phyloP scores from a whole-genome alignment of 345 rosid genomes.

The Angophora floribunda region DNA sequence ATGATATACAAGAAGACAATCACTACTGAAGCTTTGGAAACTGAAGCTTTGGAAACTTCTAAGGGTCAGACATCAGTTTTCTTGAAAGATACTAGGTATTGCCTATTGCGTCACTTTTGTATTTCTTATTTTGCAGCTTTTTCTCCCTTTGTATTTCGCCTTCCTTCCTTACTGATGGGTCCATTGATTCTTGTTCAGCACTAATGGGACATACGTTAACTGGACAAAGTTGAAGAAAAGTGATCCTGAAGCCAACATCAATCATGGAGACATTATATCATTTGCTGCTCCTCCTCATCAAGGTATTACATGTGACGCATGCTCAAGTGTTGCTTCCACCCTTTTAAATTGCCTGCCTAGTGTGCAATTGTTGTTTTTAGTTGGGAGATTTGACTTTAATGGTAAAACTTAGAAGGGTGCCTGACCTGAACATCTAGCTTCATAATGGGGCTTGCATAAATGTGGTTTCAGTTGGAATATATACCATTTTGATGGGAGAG shows the following conservation, averaged over 20 bases:
- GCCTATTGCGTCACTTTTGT: not conserved
- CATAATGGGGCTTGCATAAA: not conserved
- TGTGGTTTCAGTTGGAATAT: not conserved
- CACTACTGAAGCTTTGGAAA: conserved; percentile 10
- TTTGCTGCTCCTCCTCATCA: conserved; percentile 76
- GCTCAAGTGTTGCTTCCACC: not conserved
- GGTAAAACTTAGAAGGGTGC: not conserved
- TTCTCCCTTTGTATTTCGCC: not conserved
- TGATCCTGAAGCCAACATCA: conserved; percentile 44
- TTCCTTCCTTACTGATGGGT: not conserved
- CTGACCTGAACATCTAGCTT: not conserved
- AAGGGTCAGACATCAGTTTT: conserved; percentile 29
- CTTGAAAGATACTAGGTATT: conserved; percentile 77
- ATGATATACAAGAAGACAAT: conserved; percentile 46
- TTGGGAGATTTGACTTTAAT: not conserved
- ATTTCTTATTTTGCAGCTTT: not conserved
- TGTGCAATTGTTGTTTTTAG: not conserved
- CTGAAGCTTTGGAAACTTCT: conserved; percentile 16
- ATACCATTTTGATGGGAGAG: not conserved
- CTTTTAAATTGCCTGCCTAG: not conserved
- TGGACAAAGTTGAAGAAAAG: conserved; percentile 75
- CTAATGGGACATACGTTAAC: conserved; percentile 80
- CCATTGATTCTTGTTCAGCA: conserved; percentile 25
- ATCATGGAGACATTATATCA: conserved; percentile 87
- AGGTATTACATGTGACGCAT: conserved; percentile 27